Evolutionary conservation across 1,139 yeast genomes (phyloP).

Genomic region (Taphrina wiesneri): DNA sequence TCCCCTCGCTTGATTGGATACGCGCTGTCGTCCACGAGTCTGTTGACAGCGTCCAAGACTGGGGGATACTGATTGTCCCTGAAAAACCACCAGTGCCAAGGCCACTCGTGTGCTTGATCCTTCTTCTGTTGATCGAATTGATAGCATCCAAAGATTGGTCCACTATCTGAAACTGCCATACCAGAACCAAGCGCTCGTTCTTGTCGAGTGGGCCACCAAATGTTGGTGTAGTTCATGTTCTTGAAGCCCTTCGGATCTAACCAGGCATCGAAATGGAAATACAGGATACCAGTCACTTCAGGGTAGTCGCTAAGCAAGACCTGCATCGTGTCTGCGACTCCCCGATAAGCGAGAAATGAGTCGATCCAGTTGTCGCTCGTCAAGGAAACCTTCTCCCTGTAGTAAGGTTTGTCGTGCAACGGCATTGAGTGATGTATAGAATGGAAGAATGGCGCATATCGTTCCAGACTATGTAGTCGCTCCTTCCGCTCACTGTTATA

Average conservation of each 20-base stretch:
- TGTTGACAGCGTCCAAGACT: not conserved
- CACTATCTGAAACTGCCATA: not conserved
- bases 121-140: not conserved
- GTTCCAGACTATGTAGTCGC: too few species aligned
- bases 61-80: not conserved
- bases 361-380: not conserved
- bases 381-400: not conserved
- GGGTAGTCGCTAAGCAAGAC: not conserved
- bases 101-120: not conserved
- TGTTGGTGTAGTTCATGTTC: not conserved
- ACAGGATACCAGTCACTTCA: not conserved
- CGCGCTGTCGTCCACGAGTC: not conserved
- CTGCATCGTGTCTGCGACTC: not conserved
- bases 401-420: not conserved
- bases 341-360: not conserved
- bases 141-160: not conserved
- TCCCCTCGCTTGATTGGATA: not conserved
- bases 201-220: not conserved
- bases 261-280: not conserved
- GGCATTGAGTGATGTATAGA: not conserved
- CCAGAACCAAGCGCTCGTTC: not conserved
- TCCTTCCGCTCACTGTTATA: too few species aligned
- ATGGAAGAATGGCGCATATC: not conserved
- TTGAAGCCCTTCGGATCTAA: not conserved
- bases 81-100: not conserved